phyloP scores from a whole-genome alignment of 2,329 filamentous ascomycete species.

The Alternaria incomplexa region DNA sequence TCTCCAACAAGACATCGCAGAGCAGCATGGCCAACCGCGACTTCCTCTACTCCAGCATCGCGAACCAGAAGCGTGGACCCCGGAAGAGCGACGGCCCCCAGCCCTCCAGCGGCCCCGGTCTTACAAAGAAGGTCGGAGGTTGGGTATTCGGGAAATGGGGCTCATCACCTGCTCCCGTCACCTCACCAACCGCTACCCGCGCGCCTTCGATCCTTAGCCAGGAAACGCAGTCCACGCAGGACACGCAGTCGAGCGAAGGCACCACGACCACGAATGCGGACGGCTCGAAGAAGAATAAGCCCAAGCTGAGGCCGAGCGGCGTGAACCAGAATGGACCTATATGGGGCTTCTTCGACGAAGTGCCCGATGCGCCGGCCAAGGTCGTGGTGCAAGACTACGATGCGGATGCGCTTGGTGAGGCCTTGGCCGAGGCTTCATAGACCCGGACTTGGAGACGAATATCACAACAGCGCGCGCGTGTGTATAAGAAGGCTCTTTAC shows the following conservation, averaged over 20 bases:
- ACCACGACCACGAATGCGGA: conserved; percentile 14
- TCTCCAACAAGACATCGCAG: conserved; percentile 56
- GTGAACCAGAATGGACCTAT: conserved; percentile 49
- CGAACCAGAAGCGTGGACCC: conserved; percentile 33
- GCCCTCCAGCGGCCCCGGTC: conserved; percentile 28
- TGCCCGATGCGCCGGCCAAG: conserved; percentile 41
- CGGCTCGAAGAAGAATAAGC: conserved; percentile 16
- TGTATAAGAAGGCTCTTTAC: background rate
- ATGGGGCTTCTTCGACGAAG: conserved; percentile 47
- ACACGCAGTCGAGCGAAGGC: conserved; percentile 14
- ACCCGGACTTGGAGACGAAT: background rate
- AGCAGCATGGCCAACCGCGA: conserved; percentile 65
- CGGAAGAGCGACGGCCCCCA: conserved; percentile 22
- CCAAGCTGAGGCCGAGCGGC: conserved; percentile 38
- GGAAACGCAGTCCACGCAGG: conserved; percentile 24
- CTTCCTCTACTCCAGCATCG: conserved; percentile 40
- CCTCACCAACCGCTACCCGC: conserved; percentile 17
- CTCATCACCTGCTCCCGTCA: conserved; percentile 53
- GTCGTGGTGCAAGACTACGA: conserved; percentile 47
- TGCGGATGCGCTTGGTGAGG: conserved; percentile 47
- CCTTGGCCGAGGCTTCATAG: conserved; percentile 23
- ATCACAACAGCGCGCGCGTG: background rate
- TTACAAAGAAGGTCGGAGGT: conserved; percentile 65
- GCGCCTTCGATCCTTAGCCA: conserved; percentile 27
- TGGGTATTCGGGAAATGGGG: conserved; percentile 72